phyloP scores from a whole-genome alignment of 495 filamentous ascomycete genomes.

The Penicillium odoratum region DNA sequence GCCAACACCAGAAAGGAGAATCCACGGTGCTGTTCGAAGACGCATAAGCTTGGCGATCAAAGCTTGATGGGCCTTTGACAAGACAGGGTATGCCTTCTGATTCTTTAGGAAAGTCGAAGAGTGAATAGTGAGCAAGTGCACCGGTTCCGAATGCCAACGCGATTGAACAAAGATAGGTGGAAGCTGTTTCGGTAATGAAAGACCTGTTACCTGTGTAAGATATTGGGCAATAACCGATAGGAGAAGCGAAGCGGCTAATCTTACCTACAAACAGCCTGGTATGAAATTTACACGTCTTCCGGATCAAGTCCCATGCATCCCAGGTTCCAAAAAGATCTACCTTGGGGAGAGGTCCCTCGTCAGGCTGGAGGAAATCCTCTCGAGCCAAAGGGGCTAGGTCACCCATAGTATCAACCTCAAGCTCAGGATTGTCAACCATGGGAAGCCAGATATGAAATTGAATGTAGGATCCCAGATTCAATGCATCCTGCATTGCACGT shows the following conservation, averaged over 20 bases:
- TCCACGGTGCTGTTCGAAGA: slow-evolving; percentile 73
- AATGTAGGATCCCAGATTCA: slow-evolving; percentile 70
- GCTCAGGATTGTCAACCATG: slow-evolving; percentile 65
- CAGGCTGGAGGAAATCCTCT: slow-evolving; percentile 47
- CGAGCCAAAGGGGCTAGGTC: slow-evolving; percentile 60
- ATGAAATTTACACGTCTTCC: slow-evolving; percentile 84
- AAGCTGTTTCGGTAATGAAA: slow-evolving; percentile 75
- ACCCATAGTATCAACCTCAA: slow-evolving; percentile 54
- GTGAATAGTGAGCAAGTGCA: slow-evolving; percentile 74
- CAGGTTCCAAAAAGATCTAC: slow-evolving; percentile 73
- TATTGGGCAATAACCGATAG: neutral
- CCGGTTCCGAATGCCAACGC: slow-evolving; percentile 92
- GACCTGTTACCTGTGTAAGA: slow-evolving; percentile 49
- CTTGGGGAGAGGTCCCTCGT: slow-evolving; percentile 32
- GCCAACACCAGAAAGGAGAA: slow-evolving; percentile 76
- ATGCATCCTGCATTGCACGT: slow-evolving; percentile 76
- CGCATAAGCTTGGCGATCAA: slow-evolving; percentile 83
- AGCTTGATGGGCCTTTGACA: slow-evolving; percentile 78
- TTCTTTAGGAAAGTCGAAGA: slow-evolving; percentile 72
- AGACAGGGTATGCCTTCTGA: slow-evolving; percentile 73
- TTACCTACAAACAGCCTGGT: slow-evolving; percentile 81
- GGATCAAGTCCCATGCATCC: slow-evolving; percentile 91
- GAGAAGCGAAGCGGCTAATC: slow-evolving; percentile 27
- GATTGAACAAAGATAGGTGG: slow-evolving; percentile 72
- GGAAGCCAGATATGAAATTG: slow-evolving; percentile 78